These are phyloP conservation scores for Cytospora piceicola DNA, from an alignment of 2,329 filamentous ascomycete species.

Conservation along the genomic window DNA sequence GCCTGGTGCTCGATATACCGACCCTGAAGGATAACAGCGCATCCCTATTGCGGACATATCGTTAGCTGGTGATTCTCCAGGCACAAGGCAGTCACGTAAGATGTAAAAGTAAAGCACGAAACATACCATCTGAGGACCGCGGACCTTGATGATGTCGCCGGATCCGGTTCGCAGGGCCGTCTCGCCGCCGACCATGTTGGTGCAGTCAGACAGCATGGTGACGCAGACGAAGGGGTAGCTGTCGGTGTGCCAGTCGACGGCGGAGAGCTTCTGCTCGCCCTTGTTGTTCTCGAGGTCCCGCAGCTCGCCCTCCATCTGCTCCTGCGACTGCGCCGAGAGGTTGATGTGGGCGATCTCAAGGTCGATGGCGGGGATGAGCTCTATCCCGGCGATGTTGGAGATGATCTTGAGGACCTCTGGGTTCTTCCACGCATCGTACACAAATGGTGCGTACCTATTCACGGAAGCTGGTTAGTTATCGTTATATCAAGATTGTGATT, in stretches of 20 bases:
- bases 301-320: constrained; percentile 47
- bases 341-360: constrained; percentile 62
- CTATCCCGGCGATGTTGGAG: constrained; percentile 58
- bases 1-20: constrained; percentile 70
- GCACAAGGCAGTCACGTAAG: background rate
- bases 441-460: constrained; percentile 61
- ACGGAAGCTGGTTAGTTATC: background rate
- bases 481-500: background rate
- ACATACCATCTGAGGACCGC: constrained; percentile 62
- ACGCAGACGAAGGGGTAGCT: constrained; percentile 72
- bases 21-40: constrained; percentile 67
- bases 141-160: constrained; percentile 60
- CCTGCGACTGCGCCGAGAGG: constrained; percentile 53
- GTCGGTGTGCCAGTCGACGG: constrained; percentile 67
- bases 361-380: constrained; percentile 57
- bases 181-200: constrained; percentile 66
- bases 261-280: constrained; percentile 55
- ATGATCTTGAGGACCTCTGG: constrained; percentile 50
- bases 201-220: constrained; percentile 68
- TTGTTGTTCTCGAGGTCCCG: constrained; percentile 48
- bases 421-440: constrained; percentile 55
- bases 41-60: constrained; percentile 49
- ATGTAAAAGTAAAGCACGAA: background rate
- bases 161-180: constrained; percentile 60
- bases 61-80: background rate